Conservation (phyloP, 805 yeast species). For the Wickerhamomyces mucosus region DNA sequence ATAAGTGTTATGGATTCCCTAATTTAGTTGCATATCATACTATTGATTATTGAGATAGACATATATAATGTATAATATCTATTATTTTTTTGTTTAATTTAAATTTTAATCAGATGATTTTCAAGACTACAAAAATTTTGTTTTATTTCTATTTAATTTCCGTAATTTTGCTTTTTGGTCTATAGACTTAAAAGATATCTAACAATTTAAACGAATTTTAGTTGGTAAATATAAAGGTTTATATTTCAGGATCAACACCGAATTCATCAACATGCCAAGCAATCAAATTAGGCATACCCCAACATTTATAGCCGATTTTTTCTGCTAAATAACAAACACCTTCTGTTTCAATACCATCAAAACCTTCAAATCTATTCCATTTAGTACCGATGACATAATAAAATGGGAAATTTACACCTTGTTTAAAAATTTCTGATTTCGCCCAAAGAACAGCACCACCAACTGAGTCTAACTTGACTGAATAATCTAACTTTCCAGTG, state of each 20-base stretch:
- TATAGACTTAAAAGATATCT: too few relatives aligned
- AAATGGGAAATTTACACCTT: slow-evolving; percentile 38
- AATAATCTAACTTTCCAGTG: slow-evolving; percentile 4
- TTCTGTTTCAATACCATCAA: slow-evolving; percentile 46
- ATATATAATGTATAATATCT: too few relatives aligned
- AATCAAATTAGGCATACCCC: slow-evolving; percentile 39
- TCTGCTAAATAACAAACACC: slow-evolving; percentile 41
- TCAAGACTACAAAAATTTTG: too few relatives aligned
- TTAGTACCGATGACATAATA: slow-evolving; percentile 33
- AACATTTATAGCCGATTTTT: slow-evolving; percentile 35
- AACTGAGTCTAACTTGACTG: slow-evolving; percentile 33
- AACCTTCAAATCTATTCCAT: slow-evolving; percentile 39
- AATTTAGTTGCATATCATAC: slow-evolving; percentile 21
- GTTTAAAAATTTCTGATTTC: slow-evolving; percentile 33
- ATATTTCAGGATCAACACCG: too few relatives aligned
- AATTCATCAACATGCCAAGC: slow-evolving; percentile 34
- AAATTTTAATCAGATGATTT: too few relatives aligned
- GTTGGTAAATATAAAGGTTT: too few relatives aligned
- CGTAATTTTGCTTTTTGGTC: too few relatives aligned
- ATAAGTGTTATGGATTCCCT: slow-evolving; percentile 41
- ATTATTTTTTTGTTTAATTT: background rate
- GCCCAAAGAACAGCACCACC: slow-evolving; percentile 42
- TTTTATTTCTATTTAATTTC: too few relatives aligned
- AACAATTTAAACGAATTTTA: too few relatives aligned
- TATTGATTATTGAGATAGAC: too few relatives aligned